These are phyloP conservation scores for Moniliella sp. DNA, from an alignment of 1,284 basidiomycete genomes.

Conservation along the genomic window DNA sequence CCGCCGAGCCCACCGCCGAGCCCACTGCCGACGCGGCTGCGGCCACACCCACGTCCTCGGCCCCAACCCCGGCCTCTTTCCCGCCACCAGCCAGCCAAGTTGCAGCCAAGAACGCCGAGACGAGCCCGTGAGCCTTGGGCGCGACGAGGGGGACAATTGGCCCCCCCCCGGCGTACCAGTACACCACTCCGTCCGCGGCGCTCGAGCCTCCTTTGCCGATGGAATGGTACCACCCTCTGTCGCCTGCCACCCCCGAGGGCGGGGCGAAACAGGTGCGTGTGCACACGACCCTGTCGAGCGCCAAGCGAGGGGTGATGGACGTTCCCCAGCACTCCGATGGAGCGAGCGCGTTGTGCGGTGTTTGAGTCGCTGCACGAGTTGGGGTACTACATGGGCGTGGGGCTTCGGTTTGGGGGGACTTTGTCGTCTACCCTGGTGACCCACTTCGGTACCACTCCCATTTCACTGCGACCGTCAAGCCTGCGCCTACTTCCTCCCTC, in stretches of 20 bases:
- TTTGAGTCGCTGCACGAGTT: constrained; percentile 59
- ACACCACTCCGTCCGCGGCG: background rate
- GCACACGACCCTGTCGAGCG: constrained; percentile 44
- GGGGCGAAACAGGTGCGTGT: constrained; percentile 7
- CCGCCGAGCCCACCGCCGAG: too few species aligned
- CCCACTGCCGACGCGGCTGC: too few species aligned
- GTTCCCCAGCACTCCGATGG: constrained; percentile 47
- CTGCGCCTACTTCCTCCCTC: constrained; percentile 45
- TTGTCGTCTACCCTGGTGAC: constrained; percentile 91
- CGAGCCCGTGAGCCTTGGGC: too few species aligned
- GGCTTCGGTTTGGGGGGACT: constrained; percentile 82
- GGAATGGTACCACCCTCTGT: constrained; percentile 1
- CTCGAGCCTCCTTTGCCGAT: background rate
- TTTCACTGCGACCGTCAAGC: constrained; percentile 63
- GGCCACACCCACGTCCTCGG: too few species aligned
- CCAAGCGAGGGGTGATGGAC: constrained; percentile 48
- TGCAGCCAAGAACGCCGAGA: too few species aligned
- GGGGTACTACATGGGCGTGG: constrained; percentile 63
- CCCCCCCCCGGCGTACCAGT: too few species aligned
- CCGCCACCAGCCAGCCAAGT: too few species aligned
- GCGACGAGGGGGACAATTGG: too few species aligned
- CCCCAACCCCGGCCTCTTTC: too few species aligned
- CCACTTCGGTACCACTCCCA: constrained; percentile 90
- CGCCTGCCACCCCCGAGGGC: constrained; percentile 1
- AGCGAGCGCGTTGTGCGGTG: constrained; percentile 54